Base-by-base conservation (phyloP, 2,329 filamentous ascomycete genomes). In the Alternaria ethzedia region DNA sequence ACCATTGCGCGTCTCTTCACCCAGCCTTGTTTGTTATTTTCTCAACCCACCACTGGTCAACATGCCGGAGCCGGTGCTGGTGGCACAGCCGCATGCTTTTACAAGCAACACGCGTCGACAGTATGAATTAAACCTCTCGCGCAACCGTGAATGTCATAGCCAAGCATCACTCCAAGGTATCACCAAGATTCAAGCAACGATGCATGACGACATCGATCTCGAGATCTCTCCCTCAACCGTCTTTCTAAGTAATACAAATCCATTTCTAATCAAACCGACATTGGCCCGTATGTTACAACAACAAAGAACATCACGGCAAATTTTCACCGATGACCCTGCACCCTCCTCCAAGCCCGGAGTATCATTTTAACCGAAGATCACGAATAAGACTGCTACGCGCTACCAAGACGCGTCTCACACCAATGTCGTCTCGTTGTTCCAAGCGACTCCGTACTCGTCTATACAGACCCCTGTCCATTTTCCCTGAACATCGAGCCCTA, bases 1-100 rank as follows among this genome's bases (percentile, higher is more conserved):
- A 46, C 54, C 65, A 64, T 69, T 73, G 67, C 70, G 69, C 66
- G 69, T 54, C 68, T 65, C 64, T 56, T 67, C 49, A 65, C 64
- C 10, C 26, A 36, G 26, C 36, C 15, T 30, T 41, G 32, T 25
- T 30, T 36, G 23, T 41, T 61, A 25, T 57, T 32, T 32, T 36
- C 21, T 51, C 25, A 36, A 41, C 28, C 28, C 30, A 21, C 28
- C 49, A 36, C 49, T 36, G 30, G 23, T 5, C 13, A 25, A 36
- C 11, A 5, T 21, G 47, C 30, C 44, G 56, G 11, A 41, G 58
- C 58, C 49, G 45, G 25, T 49, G 10, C 30, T 36, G 23, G 28
- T 20, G 23, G 21, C 7, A 21, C 26, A 25, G 30, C 23, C 28
- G 58, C 30, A 13, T 54, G 7, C 49, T 36, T 20, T 51, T 23